Evolutionary conservation across 805 yeast genomes (phyloP).

Genomic region (Lipomyces yamanashiensis): DNA sequence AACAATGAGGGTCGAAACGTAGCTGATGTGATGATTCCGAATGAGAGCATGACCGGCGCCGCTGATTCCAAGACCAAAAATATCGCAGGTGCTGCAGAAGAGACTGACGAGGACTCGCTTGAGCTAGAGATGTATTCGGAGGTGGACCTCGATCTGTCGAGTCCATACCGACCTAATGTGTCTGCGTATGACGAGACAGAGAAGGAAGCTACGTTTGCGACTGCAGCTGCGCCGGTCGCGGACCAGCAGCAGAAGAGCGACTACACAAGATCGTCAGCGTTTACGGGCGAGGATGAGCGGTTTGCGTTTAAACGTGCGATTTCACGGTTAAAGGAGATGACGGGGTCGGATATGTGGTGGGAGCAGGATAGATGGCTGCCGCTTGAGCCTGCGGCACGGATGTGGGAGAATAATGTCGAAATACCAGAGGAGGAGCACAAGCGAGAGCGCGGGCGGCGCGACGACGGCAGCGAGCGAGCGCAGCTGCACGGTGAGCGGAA

Average conservation of each 20-base stretch:
- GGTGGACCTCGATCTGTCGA: conserved; percentile 60
- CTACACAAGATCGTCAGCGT: conserved; percentile 57
- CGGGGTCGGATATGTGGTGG: conserved; percentile 59
- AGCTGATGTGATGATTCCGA: conserved; percentile 41
- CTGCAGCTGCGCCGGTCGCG: conserved; percentile 14
- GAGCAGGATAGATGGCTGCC: conserved; percentile 59
- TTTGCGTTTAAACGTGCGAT: conserved; percentile 76
- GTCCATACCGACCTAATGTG: conserved; percentile 73
- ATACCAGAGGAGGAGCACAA: conserved; percentile 32
- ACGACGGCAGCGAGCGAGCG: conserved; percentile 19
- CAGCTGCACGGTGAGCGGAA: conserved; percentile 59
- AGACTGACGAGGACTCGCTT: conserved; percentile 44
- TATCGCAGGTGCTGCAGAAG: conserved; percentile 11
- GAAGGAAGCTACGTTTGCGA: conserved; percentile 1
- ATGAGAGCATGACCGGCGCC: neutral
- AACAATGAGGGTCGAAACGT: conserved; percentile 33
- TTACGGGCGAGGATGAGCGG: conserved; percentile 78
- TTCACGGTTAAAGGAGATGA: conserved; percentile 65
- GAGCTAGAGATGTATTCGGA: conserved; percentile 73
- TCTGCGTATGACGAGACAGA: conserved; percentile 61
- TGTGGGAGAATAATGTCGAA: conserved; percentile 4
- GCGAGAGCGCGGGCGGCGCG: conserved; percentile 37
- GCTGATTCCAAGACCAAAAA: neutral
- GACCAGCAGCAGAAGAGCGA: conserved; percentile 43
- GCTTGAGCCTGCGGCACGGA: conserved; percentile 64